A percentile compares a stretch with the other conserved stretches of the same genome.
Evolutionary conservation across 106 monocot genomes (phyloP).

Genomic region (Iris macrosiphon): DNA sequence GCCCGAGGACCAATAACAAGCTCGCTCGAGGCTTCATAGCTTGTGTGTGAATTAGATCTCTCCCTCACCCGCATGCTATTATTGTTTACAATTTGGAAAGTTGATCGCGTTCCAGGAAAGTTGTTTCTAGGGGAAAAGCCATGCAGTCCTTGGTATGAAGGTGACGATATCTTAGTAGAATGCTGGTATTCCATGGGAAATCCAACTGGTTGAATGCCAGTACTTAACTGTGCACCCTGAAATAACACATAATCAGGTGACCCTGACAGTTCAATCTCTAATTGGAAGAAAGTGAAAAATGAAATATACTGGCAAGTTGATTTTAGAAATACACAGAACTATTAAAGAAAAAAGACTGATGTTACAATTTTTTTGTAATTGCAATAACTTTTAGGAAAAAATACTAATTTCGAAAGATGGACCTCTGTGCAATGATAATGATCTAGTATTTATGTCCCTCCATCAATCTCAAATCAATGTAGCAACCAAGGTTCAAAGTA

Average conservation of each 20-base stretch:
- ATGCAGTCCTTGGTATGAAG: slow-evolving; percentile 6
- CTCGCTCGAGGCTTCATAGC: slow-evolving; percentile 17
- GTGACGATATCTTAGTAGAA: slow-evolving; percentile 11
- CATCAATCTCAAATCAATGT: too few species aligned
- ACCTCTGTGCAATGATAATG: too few species aligned
- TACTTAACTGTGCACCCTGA: slow-evolving; percentile 9
- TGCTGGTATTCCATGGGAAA: slow-evolving; percentile 4
- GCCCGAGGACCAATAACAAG: slow-evolving; percentile 62
- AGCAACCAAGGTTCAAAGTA: too few species aligned
- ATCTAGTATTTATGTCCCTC: too few species aligned
- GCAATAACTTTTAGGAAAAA: too few species aligned
- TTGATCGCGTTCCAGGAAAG: slow-evolving; percentile 1
- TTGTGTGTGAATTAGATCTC: slow-evolving; percentile 15
- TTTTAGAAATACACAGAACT: not conserved
- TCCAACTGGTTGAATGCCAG: slow-evolving; percentile 6
- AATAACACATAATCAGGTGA: not conserved
- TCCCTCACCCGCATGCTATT: slow-evolving; percentile 7
- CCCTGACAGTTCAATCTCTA: not conserved
- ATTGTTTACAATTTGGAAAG: not conserved
- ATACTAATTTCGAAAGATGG: too few species aligned
- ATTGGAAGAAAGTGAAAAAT: not conserved
- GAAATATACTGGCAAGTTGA: not conserved
- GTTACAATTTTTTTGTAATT: too few species aligned
- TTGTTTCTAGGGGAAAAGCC: slow-evolving; percentile 4
- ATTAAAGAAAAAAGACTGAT: too few species aligned